These are phyloP conservation scores for Halocafeteria seosinensis DNA, from an alignment of 108 stramenopile genomes.

Conservation along the genomic window DNA sequence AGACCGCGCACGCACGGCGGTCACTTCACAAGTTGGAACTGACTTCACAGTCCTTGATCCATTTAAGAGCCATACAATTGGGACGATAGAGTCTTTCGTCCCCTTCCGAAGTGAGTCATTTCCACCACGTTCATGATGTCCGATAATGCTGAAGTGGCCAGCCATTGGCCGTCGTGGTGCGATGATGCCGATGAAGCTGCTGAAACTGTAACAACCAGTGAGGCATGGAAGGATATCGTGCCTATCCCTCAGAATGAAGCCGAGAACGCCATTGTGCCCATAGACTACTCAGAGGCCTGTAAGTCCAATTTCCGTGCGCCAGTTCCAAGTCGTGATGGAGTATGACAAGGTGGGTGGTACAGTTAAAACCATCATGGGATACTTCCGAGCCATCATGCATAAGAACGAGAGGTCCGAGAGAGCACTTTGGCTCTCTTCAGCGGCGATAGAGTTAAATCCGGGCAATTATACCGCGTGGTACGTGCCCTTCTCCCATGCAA, in stretches of 20 bases:
- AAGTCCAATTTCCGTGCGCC: background rate
- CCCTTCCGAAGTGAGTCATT: too few species aligned
- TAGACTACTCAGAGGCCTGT: background rate
- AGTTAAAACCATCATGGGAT: background rate
- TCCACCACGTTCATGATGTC: too few species aligned
- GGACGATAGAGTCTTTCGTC: too few species aligned
- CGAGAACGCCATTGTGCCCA: background rate
- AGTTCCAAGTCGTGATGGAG: background rate
- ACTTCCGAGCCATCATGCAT: background rate
- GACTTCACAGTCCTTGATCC: too few species aligned
- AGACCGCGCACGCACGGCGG: too few species aligned
- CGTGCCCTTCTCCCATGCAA: background rate
- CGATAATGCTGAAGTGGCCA: too few species aligned
- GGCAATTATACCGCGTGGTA: background rate
- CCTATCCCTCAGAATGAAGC: background rate
- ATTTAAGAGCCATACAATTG: too few species aligned
- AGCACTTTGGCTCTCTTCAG: background rate
- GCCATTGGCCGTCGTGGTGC: too few species aligned
- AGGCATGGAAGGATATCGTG: background rate
- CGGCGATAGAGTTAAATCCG: background rate
- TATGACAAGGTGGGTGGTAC: background rate
- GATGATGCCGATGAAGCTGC: too few species aligned
- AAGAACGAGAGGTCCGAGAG: background rate
- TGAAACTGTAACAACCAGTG: too few species aligned
- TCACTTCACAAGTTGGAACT: too few species aligned